A percentile compares a stretch with the other conserved stretches of the same genome.
Evolutionary conservation across 2,329 filamentous ascomycete species (phyloP).

Genomic region (Sclerotinia glacialis): DNA sequence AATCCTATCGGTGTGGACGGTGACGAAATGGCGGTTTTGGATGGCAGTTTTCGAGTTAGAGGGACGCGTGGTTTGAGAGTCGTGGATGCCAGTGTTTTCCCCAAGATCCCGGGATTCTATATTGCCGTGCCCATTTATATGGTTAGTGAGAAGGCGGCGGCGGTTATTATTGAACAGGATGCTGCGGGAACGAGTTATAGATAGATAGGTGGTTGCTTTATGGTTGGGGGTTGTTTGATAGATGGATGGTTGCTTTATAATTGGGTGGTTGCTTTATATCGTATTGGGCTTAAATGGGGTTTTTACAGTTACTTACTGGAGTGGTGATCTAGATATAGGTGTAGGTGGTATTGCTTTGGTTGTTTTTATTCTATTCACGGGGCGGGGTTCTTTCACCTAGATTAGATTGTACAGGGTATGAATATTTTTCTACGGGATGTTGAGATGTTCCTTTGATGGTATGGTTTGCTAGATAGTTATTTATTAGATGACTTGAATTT

Average conservation of each 20-base stretch:
- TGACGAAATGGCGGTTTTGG: conserved; percentile 46
- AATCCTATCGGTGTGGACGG: conserved; percentile 52
- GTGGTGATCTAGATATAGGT: background rate
- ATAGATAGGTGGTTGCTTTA: background rate
- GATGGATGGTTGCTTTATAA: background rate
- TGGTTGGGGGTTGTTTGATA: background rate
- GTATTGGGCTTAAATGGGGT: background rate
- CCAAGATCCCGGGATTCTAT: conserved; percentile 51
- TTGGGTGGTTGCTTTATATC: background rate
- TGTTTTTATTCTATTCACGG: background rate
- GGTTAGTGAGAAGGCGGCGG: conserved; percentile 56
- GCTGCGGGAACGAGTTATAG: background rate
- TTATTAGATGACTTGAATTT: too few relatives aligned
- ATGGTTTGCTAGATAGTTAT: background rate
- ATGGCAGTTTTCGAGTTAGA: conserved; percentile 41
- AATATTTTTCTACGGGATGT: background rate
- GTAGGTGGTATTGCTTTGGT: background rate
- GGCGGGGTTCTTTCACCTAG: background rate
- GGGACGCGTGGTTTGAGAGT: conserved; percentile 47
- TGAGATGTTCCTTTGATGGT: background rate
- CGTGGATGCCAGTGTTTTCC: conserved; percentile 59
- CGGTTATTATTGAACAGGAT: conserved; percentile 22
- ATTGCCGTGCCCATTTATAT: conserved; percentile 53
- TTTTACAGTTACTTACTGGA: background rate
- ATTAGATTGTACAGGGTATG: background rate